Base-by-base conservation (phyloP, 1,139 yeast species). In the Taphrina wiesneri region DNA sequence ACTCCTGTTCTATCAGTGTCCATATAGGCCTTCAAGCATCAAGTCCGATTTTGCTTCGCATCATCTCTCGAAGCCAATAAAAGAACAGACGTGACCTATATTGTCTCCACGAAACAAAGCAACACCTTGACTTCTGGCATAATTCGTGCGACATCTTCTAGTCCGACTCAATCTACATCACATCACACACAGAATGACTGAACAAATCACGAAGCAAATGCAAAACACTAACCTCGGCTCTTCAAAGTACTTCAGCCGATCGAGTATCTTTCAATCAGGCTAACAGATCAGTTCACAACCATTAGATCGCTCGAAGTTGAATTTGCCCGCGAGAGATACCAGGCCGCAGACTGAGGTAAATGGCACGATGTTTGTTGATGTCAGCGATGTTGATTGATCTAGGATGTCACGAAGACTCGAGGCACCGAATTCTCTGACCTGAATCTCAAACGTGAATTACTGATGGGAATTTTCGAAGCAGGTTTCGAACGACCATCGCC, bases 401-500 rank as follows among this genome's bases (percentile, higher is more conserved):
- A 71, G 70, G 99, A 93, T 83, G 97, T 93, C 66, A 83, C 91
- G 67, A 90, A 85, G 72, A 91, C 97, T 53, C 89, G 90, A 74
- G 98, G 98, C 66, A 87, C 86, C 73, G 82, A 90, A 17, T 93
- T 95, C 76, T 99, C 95, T 78, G 96, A 92, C 74, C 56, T 66
- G 36, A 49, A 63, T 43, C 60, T 65, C 34, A 62, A 62, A 45
- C 63, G 99, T 77, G 97, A 93, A 75, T 83, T 93, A 70, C 81
- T 95, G 75, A 95, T 93, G 99, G 99, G 99, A 41, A 93, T 93
- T 72, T 93, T 92, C 75, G 99, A 95, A 77, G 98, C 99, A 1
- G 99, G 99, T 56, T 93, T 93, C 75, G 99, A 93, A 77, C 90
- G 89, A 75, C 99, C 99, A 9, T 90, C 97, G 25, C 99, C 99